phyloP scores from a whole-genome alignment of 192 early-diverging fungal genomes.

The Backusella morwellensis region DNA sequence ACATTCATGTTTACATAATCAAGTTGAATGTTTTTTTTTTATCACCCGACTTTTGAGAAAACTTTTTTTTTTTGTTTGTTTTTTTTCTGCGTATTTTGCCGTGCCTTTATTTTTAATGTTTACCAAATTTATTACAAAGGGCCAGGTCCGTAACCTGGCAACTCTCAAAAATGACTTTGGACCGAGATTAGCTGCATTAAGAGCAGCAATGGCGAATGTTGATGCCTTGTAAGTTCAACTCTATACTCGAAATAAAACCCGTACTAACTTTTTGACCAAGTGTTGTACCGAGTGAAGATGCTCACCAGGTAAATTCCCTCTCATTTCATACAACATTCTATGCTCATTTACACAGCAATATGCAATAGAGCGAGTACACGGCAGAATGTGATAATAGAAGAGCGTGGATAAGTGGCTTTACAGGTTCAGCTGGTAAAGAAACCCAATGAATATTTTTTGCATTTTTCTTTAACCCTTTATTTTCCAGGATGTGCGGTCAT shows the following conservation, averaged over 20 bases:
- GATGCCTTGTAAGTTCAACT: neutral
- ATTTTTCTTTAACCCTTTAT: neutral
- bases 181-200: neutral
- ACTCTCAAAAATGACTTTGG: neutral
- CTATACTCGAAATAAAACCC: neutral
- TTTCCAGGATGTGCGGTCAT: slow-evolving; percentile 75
- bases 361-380: slow-evolving; percentile 84
- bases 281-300: slow-evolving; percentile 91
- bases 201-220: neutral
- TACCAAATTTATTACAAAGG: neutral
- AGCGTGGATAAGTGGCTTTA: slow-evolving; percentile 88
- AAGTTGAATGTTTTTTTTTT: neutral
- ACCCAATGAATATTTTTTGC: neutral
- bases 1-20: too few relatives aligned
- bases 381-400: slow-evolving; percentile 84
- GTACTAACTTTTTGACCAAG: slow-evolving; percentile 23
- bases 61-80: neutral
- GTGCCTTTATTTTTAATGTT: neutral
- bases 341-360: neutral
- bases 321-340: neutral
- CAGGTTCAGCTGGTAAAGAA: slow-evolving; percentile 80
- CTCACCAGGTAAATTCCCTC: slow-evolving; percentile 73
- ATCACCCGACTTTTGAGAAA: neutral
- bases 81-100: neutral
- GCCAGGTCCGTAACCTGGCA: neutral